These are phyloP conservation scores for Podila horticola DNA, from an alignment of 192 early-diverging fungal species.

Conservation along the genomic window DNA sequence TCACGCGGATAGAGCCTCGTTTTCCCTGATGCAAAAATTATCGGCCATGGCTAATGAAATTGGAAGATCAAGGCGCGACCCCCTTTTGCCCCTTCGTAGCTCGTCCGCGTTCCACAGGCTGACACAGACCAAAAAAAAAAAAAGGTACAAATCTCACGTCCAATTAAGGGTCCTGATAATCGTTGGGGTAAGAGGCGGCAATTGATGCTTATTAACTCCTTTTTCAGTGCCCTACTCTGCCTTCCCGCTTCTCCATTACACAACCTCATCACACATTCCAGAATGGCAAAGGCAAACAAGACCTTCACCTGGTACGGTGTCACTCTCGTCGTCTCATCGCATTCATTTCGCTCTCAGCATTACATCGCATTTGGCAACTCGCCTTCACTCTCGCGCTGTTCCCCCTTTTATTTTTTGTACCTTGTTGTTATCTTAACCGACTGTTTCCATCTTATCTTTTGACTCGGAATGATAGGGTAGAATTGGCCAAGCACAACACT, in stretches of 20 bases:
- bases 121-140: too few species aligned
- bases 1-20: too few species aligned
- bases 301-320: not conserved
- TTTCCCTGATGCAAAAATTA: too few species aligned
- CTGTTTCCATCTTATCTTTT: constrained; percentile 2
- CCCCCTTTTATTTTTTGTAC: not conserved
- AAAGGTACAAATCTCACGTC: too few species aligned
- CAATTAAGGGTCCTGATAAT: too few species aligned
- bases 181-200: too few species aligned
- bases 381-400: not conserved
- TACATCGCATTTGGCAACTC: not conserved
- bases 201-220: too few species aligned
- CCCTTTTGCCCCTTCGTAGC: too few species aligned
- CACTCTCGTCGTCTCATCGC: not conserved
- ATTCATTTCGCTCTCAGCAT: not conserved
- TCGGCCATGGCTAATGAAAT: too few species aligned
- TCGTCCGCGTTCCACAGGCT: too few species aligned
- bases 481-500: constrained; percentile 56
- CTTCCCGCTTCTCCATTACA: not conserved
- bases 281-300: constrained; percentile 3
- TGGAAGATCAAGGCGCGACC: too few species aligned
- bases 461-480: constrained; percentile 28
- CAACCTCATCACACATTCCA: constrained; percentile 6
- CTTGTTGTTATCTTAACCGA: not conserved
- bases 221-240: not conserved